These are phyloP conservation scores for Brettanomyces bruxellensis DNA, from an alignment of 805 yeast genomes.

Conservation along the genomic window DNA sequence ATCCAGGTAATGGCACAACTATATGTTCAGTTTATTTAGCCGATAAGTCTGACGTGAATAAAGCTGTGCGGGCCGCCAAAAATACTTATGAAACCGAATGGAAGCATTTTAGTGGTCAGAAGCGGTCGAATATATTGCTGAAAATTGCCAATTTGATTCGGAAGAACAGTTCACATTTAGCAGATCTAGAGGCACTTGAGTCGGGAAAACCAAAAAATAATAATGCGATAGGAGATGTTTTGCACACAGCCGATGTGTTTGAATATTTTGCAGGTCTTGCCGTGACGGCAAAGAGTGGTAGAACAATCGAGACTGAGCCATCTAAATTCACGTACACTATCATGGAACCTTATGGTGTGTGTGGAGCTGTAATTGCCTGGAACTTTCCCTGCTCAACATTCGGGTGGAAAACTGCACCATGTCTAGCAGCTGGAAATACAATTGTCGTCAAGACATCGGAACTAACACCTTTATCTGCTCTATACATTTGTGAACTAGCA, in stretches of 20 bases:
- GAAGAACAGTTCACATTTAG: slow-evolving; percentile 38
- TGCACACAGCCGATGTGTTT: slow-evolving; percentile 45
- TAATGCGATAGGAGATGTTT: slow-evolving; percentile 52
- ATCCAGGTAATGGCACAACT: slow-evolving; percentile 47
- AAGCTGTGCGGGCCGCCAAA: slow-evolving; percentile 44
- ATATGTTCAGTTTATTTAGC: slow-evolving; percentile 46
- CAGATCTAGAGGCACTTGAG: slow-evolving; percentile 51
- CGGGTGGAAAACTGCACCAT: slow-evolving; percentile 64
- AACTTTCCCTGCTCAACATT: slow-evolving; percentile 63
- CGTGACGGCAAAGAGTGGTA: slow-evolving; percentile 53
- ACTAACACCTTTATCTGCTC: slow-evolving; percentile 58
- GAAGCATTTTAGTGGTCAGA: slow-evolving; percentile 36
- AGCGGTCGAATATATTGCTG: slow-evolving; percentile 35
- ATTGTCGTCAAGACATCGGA: slow-evolving; percentile 58
- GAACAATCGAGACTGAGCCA: slow-evolving; percentile 49
- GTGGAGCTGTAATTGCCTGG: slow-evolving; percentile 69
- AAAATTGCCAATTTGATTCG: slow-evolving; percentile 43
- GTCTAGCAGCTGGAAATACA: slow-evolving; percentile 59
- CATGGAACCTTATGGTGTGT: slow-evolving; percentile 60
- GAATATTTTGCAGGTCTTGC: slow-evolving; percentile 71
- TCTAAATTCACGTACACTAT: slow-evolving; percentile 54
- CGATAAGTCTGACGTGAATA: slow-evolving; percentile 40
- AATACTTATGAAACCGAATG: slow-evolving; percentile 40
- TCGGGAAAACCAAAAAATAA: slow-evolving; percentile 47
- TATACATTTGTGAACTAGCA: slow-evolving; percentile 42